Evolutionary conservation across 306 rosid species (phyloP).

Genomic region (Castanea sativa): DNA sequence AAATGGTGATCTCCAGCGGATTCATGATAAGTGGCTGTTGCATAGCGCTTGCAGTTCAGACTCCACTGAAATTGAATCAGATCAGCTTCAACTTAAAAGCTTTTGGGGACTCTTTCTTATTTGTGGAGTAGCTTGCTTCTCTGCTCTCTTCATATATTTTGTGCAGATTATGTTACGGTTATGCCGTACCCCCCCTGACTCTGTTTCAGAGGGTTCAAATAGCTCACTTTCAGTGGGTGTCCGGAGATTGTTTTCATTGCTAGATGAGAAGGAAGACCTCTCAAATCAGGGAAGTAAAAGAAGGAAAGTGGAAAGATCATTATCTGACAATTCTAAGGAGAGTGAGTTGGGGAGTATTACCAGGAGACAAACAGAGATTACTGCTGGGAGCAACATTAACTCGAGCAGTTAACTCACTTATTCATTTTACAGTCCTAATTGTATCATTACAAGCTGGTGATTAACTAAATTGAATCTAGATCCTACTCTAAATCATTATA

Average conservation of each 20-base stretch:
- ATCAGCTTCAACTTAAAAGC: conserved; percentile 76
- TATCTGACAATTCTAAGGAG: conserved; percentile 20
- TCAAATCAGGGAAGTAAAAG: conserved; percentile 44
- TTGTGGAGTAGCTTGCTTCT: conserved; percentile 68
- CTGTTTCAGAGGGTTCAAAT: conserved; percentile 20
- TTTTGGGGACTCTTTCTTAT: conserved; percentile 91
- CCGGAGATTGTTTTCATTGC: conserved; percentile 56
- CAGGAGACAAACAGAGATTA: conserved; percentile 10
- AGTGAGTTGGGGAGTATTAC: conserved; percentile 26
- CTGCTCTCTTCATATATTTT: conserved; percentile 64
- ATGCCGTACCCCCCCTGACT: conserved; percentile 31
- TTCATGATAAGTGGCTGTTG: conserved; percentile 88
- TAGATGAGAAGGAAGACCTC: conserved; percentile 65
- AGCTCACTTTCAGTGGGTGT: conserved; percentile 39
- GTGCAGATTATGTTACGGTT: conserved; percentile 44
- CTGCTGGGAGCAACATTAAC: neutral
- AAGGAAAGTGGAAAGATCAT: conserved; percentile 54
- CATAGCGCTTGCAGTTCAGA: conserved; percentile 55
- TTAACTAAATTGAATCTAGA: neutral
- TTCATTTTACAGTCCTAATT: neutral
- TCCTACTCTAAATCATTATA: neutral
- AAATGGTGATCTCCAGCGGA: conserved; percentile 91
- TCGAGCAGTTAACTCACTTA: neutral
- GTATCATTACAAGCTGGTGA: conserved; percentile 4
- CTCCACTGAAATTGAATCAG: conserved; percentile 55